Percentiles rank a stretch among this genome's conserved stretches.
Conservation (phyloP, 2,329 filamentous ascomycete genomes). For the Verticillium longisporum region DNA sequence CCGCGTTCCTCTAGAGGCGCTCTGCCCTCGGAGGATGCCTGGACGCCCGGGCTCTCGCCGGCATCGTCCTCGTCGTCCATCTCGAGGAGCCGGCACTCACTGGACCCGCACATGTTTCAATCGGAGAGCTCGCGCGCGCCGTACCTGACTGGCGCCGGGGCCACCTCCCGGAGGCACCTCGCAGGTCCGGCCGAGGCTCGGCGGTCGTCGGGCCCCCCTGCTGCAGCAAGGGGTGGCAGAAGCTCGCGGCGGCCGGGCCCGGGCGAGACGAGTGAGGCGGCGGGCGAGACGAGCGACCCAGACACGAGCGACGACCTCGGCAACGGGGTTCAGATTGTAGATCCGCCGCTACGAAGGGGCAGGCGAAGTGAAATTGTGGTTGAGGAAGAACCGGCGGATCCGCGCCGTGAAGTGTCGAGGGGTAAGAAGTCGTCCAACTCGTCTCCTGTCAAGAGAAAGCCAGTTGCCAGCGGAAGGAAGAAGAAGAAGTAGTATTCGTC, state of each 20-base stretch:
- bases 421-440: slow-evolving; percentile 31
- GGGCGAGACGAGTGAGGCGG: slow-evolving; percentile 26
- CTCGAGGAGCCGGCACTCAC: slow-evolving; percentile 17
- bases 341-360: slow-evolving; percentile 16
- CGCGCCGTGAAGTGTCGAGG: slow-evolving; percentile 18
- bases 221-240: slow-evolving; percentile 23
- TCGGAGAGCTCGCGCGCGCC: slow-evolving; percentile 34
- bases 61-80: slow-evolving; percentile 21
- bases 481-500: slow-evolving; percentile 22
- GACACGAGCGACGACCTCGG: slow-evolving; percentile 27
- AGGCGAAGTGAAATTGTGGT: slow-evolving; percentile 32
- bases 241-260: slow-evolving; percentile 21
- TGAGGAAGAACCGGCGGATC: slow-evolving; percentile 24
- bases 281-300: slow-evolving; percentile 22
- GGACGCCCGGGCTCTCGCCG: slow-evolving; percentile 16
- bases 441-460: slow-evolving; percentile 33
- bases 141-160: slow-evolving; percentile 22
- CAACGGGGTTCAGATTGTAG: slow-evolving; percentile 25
- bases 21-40: slow-evolving; percentile 22
- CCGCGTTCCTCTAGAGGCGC: slow-evolving; percentile 24
- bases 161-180: slow-evolving; percentile 26
- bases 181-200: slow-evolving; percentile 26
- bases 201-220: slow-evolving; percentile 17
- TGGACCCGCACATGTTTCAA: slow-evolving; percentile 49
- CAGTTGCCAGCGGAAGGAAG: slow-evolving; percentile 21